These are phyloP conservation scores for Sporothrix variecibatus DNA, from an alignment of 2,329 filamentous ascomycete species.

Conservation along the genomic window DNA sequence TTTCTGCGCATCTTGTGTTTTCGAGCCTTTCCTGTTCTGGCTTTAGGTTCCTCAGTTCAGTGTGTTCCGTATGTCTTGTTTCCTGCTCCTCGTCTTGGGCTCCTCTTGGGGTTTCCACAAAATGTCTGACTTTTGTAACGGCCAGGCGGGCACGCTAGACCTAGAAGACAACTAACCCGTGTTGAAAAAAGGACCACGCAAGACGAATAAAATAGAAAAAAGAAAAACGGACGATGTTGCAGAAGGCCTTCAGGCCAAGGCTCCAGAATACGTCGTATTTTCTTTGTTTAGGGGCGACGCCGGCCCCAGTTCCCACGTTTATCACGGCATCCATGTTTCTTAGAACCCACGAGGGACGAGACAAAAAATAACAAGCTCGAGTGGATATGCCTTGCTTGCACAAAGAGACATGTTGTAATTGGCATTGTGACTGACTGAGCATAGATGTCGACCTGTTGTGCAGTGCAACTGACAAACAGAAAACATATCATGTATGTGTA, in stretches of 20 bases:
- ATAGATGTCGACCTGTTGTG: not conserved
- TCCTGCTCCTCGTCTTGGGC: not conserved
- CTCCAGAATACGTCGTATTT: not conserved
- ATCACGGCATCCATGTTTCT: not conserved
- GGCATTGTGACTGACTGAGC: not conserved
- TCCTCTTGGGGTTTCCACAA: not conserved
- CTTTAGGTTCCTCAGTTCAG: not conserved
- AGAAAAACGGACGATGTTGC: not conserved
- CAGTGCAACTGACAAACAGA: not conserved
- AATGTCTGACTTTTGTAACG: constrained; percentile 18
- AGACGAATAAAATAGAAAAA: not conserved
- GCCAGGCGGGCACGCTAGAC: constrained; percentile 5
- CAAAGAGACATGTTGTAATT: not conserved
- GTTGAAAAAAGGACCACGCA: not conserved
- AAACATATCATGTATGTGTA: not conserved
- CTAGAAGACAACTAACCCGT: not conserved
- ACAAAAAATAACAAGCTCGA: not conserved
- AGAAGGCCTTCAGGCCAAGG: not conserved
- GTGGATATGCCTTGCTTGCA: not conserved
- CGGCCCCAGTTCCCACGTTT: constrained; percentile 2
- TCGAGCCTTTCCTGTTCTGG: not conserved
- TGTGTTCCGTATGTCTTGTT: not conserved
- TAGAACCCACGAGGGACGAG: not conserved
- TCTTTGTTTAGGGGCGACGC: not conserved
- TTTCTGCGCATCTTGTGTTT: not conserved